Conservation (phyloP, 352 stramenopile species). For the Pythium guiyangense region DNA sequence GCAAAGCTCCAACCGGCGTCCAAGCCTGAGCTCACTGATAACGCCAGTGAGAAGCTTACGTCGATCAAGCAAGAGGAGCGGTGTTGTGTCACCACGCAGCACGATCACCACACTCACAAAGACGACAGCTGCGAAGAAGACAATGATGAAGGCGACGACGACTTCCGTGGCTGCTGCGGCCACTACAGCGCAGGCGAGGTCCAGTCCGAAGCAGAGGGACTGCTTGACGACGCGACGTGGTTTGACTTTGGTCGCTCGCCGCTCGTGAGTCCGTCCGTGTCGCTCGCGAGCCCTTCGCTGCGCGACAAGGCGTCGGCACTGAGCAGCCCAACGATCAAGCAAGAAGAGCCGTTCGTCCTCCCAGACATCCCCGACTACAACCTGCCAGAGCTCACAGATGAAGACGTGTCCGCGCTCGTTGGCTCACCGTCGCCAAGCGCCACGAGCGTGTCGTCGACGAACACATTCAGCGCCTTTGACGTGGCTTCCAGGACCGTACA, state of each 20-base stretch:
- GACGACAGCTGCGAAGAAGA: conserved; percentile 13
- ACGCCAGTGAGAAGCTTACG: background rate
- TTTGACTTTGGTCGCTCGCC: conserved; percentile 24
- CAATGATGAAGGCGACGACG: conserved; percentile 10
- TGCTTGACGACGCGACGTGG: conserved; percentile 22
- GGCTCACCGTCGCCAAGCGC: conserved; percentile 30
- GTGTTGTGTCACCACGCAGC: conserved; percentile 3
- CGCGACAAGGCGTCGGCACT: background rate
- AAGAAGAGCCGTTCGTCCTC: conserved; percentile 24
- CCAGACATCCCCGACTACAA: conserved; percentile 24
- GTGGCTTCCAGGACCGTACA: background rate
- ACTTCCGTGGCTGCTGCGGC: conserved; percentile 3
- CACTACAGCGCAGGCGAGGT: background rate
- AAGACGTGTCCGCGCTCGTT: conserved; percentile 32
- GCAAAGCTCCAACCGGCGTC: background rate
- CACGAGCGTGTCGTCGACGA: conserved; percentile 14
- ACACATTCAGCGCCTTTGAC: background rate
- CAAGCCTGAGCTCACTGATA: background rate
- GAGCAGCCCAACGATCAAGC: conserved; percentile 4
- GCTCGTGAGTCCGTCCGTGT: conserved; percentile 17
- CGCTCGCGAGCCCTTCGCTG: conserved; percentile 5
- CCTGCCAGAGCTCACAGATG: conserved; percentile 36
- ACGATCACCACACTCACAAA: conserved; percentile 8
- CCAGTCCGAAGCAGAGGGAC: conserved; percentile 3
- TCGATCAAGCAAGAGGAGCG: background rate